A percentile compares a stretch with the other conserved stretches of the same genome.
Evolutionary conservation across 139 green algal genomes (phyloP).

Genomic region (Chlamydomonas schloesseri): DNA sequence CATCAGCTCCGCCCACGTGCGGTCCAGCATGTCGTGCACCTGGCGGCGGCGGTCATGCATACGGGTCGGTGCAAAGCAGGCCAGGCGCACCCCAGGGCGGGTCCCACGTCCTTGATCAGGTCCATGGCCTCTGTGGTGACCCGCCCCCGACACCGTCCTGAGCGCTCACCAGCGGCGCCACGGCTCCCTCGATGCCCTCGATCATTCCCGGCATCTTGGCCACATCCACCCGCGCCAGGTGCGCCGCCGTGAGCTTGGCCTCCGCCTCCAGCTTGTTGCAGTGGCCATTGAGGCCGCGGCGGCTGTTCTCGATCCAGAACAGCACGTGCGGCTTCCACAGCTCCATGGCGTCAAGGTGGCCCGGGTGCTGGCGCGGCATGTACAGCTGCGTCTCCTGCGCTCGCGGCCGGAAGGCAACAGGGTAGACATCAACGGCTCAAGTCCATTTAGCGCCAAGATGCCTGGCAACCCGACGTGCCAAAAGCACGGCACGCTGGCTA

Average conservation of each 20-base stretch:
- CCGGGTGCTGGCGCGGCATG: conserved; percentile 52
- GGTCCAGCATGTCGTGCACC: conserved; percentile 43
- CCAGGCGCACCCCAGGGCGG: too few species aligned
- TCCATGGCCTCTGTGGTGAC: too few species aligned
- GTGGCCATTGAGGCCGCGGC: conserved; percentile 14
- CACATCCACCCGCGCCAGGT: conserved; percentile 37
- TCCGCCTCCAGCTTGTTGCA: conserved; percentile 53
- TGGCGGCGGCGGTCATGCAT: not conserved
- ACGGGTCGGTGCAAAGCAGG: not conserved
- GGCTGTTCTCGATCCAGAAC: conserved; percentile 51
- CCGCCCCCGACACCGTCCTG: too few species aligned
- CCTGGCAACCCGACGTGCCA: too few species aligned
- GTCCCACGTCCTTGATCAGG: not conserved
- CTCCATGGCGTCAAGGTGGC: conserved; percentile 60
- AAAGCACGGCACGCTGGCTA: too few species aligned
- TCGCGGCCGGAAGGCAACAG: too few species aligned
- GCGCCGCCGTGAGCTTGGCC: conserved; percentile 49
- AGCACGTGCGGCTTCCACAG: conserved; percentile 62
- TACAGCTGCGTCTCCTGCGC: conserved; percentile 28
- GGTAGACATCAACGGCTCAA: not conserved
- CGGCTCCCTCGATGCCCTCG: conserved; percentile 37
- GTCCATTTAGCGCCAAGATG: too few species aligned
- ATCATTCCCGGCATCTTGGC: conserved; percentile 44
- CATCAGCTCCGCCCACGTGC: conserved; percentile 44
- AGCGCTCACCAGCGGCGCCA: conserved; percentile 40